Percentiles rank a stretch among this genome's conserved stretches.
phyloP scores from a whole-genome alignment of 1,139 yeast species.

The Hemisphaericaspora xylanilytica region DNA sequence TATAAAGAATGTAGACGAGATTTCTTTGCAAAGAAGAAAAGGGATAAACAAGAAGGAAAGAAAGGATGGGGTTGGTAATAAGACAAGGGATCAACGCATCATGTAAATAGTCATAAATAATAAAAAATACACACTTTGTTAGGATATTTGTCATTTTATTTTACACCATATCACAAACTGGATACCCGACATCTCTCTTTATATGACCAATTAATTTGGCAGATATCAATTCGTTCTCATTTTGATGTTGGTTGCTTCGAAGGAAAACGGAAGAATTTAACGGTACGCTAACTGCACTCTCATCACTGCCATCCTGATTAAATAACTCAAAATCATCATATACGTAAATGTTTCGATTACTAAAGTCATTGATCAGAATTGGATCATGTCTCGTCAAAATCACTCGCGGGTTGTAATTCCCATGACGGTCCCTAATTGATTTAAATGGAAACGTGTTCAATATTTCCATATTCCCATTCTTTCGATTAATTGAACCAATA shows the following conservation, averaged over 20 bases:
- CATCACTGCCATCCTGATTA: constrained; percentile 5
- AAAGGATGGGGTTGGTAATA: constrained; percentile 47
- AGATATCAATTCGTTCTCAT: constrained; percentile 4
- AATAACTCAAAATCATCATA: constrained; percentile 16
- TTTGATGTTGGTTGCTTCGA: constrained; percentile 2
- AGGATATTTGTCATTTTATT: too few relatives aligned
- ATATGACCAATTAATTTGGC: constrained; percentile 9
- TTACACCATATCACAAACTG: constrained; percentile 9
- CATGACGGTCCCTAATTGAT: constrained; percentile 9
- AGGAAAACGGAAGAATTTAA: constrained; percentile 11
- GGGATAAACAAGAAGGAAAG: constrained; percentile 38
- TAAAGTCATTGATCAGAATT: constrained; percentile 1
- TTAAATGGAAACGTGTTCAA: constrained; percentile 18
- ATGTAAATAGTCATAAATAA: not conserved
- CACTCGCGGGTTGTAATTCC: constrained; percentile 6
- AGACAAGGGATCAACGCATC: too few relatives aligned
- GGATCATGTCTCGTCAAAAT: constrained; percentile 8
- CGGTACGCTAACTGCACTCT: constrained; percentile 9
- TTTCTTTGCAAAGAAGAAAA: constrained; percentile 52
- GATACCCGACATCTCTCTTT: constrained; percentile 6
- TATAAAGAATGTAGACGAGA: constrained; percentile 89
- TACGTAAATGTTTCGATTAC: constrained; percentile 11
- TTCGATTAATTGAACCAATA: constrained; percentile 33
- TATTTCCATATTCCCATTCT: constrained; percentile 28
- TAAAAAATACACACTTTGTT: too few relatives aligned